Evolutionary conservation across 2,329 filamentous ascomycete genomes (phyloP).

Genomic region (Huntiella omanensis): DNA sequence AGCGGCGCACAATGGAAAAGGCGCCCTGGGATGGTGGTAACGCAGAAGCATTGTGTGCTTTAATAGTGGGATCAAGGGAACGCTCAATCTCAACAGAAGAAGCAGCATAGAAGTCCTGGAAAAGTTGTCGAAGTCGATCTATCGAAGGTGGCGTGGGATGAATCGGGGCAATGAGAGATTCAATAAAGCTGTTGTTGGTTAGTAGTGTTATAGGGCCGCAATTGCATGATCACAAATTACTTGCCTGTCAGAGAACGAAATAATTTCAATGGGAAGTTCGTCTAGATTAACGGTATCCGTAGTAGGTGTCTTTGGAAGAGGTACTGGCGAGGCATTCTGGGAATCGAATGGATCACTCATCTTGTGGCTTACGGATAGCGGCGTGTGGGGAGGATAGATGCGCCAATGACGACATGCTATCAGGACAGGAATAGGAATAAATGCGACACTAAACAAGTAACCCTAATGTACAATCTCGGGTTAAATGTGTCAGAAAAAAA

Average conservation of each 20-base stretch:
- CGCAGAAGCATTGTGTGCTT: constrained; percentile 35
- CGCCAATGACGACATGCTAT: too few relatives aligned
- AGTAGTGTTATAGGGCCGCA: not conserved
- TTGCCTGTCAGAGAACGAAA: constrained; percentile 75
- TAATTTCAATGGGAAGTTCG: constrained; percentile 82
- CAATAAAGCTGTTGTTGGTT: constrained; percentile 52
- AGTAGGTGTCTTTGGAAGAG: not conserved
- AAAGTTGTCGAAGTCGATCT: constrained; percentile 65
- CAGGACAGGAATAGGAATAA: too few relatives aligned
- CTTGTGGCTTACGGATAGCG: too few relatives aligned
- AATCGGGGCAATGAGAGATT: constrained; percentile 72
- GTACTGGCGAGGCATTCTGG: too few relatives aligned
- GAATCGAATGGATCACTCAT: too few relatives aligned
- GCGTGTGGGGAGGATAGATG: too few relatives aligned
- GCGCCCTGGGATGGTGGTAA: constrained; percentile 22
- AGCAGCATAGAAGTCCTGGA: constrained; percentile 81
- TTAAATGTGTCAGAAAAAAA: too few relatives aligned
- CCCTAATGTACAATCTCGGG: too few relatives aligned
- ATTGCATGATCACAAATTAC: constrained; percentile 10
- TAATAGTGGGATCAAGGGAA: constrained; percentile 47
- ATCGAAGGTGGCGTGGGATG: constrained; percentile 69
- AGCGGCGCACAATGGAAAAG: constrained; percentile 36
- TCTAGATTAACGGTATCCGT: constrained; percentile 49
- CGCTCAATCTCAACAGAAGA: constrained; percentile 70
- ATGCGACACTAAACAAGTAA: too few relatives aligned